A percentile compares a stretch with the other conserved stretches of the same genome.
Evolutionary conservation across 2,329 filamentous ascomycete species (phyloP).

Genomic region (Mycocentrospora acerina): DNA sequence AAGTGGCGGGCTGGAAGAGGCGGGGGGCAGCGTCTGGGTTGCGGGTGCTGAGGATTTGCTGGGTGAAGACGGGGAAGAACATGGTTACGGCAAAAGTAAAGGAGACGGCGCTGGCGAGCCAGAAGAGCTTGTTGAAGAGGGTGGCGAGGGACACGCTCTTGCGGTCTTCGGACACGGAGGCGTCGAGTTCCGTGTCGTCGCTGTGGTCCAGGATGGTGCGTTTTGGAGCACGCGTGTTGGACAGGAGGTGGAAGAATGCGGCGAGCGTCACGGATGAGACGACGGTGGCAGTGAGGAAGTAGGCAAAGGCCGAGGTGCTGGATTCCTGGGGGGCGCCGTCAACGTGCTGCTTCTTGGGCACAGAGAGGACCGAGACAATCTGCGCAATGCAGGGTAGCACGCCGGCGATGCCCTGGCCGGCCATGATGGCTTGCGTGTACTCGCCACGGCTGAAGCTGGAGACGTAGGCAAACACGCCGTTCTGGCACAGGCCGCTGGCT

Average conservation of each 20-base stretch:
- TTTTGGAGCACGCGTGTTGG: slow-evolving; percentile 28
- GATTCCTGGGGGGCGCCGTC: slow-evolving; percentile 41
- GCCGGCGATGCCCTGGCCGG: slow-evolving; percentile 87
- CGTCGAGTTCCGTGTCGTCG: slow-evolving; percentile 25
- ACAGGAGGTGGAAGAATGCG: slow-evolving; percentile 69
- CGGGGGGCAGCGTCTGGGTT: slow-evolving; percentile 50
- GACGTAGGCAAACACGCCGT: slow-evolving; percentile 90
- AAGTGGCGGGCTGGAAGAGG: slow-evolving; percentile 71
- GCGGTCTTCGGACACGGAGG: slow-evolving; percentile 27
- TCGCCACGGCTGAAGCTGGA: slow-evolving; percentile 80
- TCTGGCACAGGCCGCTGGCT: slow-evolving; percentile 85
- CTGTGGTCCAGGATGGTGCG: slow-evolving; percentile 6
- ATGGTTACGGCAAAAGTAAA: slow-evolving; percentile 83
- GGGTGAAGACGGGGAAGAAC: slow-evolving; percentile 92
- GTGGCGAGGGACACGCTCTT: slow-evolving; percentile 61
- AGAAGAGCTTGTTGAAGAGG: slow-evolving; percentile 76
- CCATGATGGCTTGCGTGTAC: slow-evolving; percentile 97
- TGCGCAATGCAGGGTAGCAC: slow-evolving; percentile 87
- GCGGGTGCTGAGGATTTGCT: slow-evolving; percentile 47
- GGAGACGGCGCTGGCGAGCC: slow-evolving; percentile 75
- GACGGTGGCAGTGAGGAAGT: slow-evolving; percentile 83
- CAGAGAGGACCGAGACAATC: slow-evolving; percentile 75
- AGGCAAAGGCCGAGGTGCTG: slow-evolving; percentile 77
- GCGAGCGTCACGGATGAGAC: slow-evolving; percentile 71
- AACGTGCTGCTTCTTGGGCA: slow-evolving; percentile 51